Evolutionary conservation across 23 red algal species (phyloP).

Genomic region (Gracilaria vermiculophylla): DNA sequence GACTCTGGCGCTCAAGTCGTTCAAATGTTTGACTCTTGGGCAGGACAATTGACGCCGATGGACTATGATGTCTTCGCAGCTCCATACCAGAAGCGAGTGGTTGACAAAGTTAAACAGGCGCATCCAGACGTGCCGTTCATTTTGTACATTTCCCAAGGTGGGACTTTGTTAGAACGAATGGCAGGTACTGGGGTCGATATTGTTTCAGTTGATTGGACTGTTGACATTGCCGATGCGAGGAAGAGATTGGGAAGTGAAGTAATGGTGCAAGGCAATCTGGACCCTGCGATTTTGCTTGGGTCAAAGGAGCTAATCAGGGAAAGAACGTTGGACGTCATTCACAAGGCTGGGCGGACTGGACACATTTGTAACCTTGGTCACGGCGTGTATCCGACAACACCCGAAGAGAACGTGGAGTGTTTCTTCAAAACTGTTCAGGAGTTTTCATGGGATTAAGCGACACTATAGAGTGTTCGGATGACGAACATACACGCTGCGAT

Average conservation of each 20-base stretch:
- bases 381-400: conserved; percentile 89
- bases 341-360: conserved; percentile 80
- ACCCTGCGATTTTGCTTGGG: conserved; percentile 88
- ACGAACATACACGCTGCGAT: background rate
- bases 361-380: conserved; percentile 98
- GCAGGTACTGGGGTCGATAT: conserved; percentile 79
- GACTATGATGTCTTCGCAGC: conserved; percentile 96
- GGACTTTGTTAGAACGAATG: conserved; percentile 88
- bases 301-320: conserved; percentile 76
- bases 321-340: conserved; percentile 79
- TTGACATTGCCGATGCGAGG: conserved; percentile 92
- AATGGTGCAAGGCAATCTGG: conserved; percentile 93
- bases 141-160: conserved; percentile 95
- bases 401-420: conserved; percentile 94
- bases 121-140: conserved; percentile 92
- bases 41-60: conserved; percentile 83
- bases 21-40: conserved; percentile 99
- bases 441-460: conserved; percentile 52
- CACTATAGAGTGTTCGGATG: background rate
- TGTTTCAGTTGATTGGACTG: conserved; percentile 97
- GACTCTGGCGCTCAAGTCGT: conserved; percentile 93
- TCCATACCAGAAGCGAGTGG: conserved; percentile 86
- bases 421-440: conserved; percentile 92
- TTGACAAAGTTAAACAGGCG: conserved; percentile 79
- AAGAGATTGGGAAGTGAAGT: conserved; percentile 73